Evolutionary conservation across 169 alveolate species (phyloP), one percentile per base, ranked within the genome.

Genomic region (Plasmodium gonderi): DNA sequence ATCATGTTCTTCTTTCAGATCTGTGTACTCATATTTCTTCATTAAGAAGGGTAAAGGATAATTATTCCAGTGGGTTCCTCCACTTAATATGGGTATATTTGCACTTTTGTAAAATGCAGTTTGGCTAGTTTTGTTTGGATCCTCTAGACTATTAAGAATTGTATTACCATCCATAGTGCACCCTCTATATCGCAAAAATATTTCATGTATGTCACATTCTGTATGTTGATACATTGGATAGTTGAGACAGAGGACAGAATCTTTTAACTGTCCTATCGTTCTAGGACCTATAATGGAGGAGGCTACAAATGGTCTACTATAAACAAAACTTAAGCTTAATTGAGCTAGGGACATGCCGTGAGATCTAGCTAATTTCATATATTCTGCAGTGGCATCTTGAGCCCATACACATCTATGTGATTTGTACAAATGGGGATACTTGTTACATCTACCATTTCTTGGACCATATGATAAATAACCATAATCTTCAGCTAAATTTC

Each of bases 91-190:
- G 26, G 98, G 98, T 49, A 94, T 93, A 64, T 94, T 85, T 20
- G 97, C 97, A 67, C 94, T 82, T 65, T 91, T 93, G 75, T 96
- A 74, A 65, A 94, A 94, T 14, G 92, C 97, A 65, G 95, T 95
- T 93, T 96, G 98, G 31, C 98, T 94, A 36, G 95, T 92, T 38
- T 95, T 87, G 38, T 91, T 81, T 49, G 96, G 94, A 74, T 96
- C 97, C 20, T 91, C 95, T 40, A 96, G 87, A 11, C 91, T 79
- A 38, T 97, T 95, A 47, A 94, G 79, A 47, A 95, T 75, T 33
- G 95, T 96, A 8, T 97, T 97, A 17, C 98, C 98, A 54, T 97
- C 98, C 98, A 96, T 96, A 6, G 98, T 96, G 38, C 97, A 97
- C 5, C 98, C 98, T 42, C 98, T 75, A 91, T 92, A 96, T 17